phyloP scores from a whole-genome alignment of 2,329 filamentous ascomycete genomes.

The Zopfia rhizophila region DNA sequence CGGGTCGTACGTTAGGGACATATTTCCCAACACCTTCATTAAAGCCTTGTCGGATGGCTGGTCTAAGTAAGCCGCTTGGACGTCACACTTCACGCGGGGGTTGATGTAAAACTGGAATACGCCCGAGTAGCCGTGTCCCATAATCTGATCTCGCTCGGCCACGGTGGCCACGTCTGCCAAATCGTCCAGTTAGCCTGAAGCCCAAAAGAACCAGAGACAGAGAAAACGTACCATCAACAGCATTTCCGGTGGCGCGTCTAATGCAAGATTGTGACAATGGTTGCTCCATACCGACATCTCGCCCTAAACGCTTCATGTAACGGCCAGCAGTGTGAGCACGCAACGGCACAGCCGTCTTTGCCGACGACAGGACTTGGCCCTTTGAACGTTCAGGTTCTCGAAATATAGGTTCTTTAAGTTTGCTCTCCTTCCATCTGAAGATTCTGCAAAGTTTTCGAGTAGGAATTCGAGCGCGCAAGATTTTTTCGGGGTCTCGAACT shows the following conservation, averaged over 20 bases:
- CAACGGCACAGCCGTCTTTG: background rate
- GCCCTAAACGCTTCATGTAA: constrained; percentile 8
- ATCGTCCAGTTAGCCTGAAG: constrained; percentile 4
- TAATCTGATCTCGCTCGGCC: background rate
- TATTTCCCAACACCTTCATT: constrained; percentile 5
- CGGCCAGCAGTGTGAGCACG: constrained; percentile 2
- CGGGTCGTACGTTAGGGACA: constrained; percentile 5
- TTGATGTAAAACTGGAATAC: constrained; percentile 1
- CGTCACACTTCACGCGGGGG: background rate
- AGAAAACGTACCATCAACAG: too few species aligned
- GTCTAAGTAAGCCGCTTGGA: constrained; percentile 2
- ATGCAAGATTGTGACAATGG: too few species aligned
- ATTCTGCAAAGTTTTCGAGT: constrained; percentile 3
- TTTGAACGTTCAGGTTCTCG: constrained; percentile 3
- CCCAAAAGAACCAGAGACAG: too few species aligned
- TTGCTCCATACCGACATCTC: too few species aligned
- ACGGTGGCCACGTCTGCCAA: background rate
- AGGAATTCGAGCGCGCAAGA: constrained; percentile 2
- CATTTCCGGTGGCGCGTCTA: too few species aligned
- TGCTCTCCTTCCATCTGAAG: constrained; percentile 1
- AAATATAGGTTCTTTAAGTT: constrained; percentile 5
- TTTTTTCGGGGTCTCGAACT: constrained; percentile 1
- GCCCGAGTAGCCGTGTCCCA: too few species aligned
- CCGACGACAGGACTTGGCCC: background rate
- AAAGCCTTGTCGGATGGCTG: constrained; percentile 4